Conservation (phyloP, 2,329 filamentous ascomycete genomes). For the Cladophialophora exuberans region DNA sequence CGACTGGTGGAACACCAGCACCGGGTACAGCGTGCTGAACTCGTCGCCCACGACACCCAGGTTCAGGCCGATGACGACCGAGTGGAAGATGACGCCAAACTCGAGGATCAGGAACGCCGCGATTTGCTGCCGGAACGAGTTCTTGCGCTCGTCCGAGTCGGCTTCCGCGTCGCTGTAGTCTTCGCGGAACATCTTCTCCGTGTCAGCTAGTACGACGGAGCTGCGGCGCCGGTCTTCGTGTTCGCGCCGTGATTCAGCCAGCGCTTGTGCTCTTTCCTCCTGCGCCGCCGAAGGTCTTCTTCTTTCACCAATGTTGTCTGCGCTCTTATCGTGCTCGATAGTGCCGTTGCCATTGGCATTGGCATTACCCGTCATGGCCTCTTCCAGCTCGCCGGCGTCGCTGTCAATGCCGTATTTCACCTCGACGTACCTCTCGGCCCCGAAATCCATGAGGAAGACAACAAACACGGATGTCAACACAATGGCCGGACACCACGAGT, state of each 20-base stretch:
- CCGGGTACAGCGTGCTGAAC: constrained; percentile 61
- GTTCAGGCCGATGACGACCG: constrained; percentile 66
- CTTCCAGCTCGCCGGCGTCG: constrained; percentile 31
- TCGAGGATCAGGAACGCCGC: constrained; percentile 54
- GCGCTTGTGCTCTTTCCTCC: constrained; percentile 2
- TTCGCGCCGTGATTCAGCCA: constrained; percentile 6
- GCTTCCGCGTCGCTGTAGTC: constrained; percentile 21
- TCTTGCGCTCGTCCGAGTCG: constrained; percentile 34
- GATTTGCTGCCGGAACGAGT: constrained; percentile 45
- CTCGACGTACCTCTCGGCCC: constrained; percentile 55
- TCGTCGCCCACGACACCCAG: constrained; percentile 62
- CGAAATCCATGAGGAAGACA: constrained; percentile 57
- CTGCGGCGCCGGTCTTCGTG: constrained; percentile 18
- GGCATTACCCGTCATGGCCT: constrained; percentile 38
- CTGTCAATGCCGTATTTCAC: constrained; percentile 47
- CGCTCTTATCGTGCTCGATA: constrained; percentile 29
- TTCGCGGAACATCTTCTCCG: constrained; percentile 19
- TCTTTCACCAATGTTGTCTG: neutral
- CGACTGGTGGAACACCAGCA: constrained; percentile 66
- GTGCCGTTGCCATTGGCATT: constrained; percentile 30
- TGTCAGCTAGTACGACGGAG: neutral
- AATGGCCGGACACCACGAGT: constrained; percentile 55
- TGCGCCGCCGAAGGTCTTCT: constrained; percentile 2
- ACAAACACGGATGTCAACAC: constrained; percentile 52
- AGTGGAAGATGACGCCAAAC: constrained; percentile 67